Evolutionary conservation across 2,329 filamentous ascomycete species (phyloP).

Genomic region (Aureobasidium sp.): DNA sequence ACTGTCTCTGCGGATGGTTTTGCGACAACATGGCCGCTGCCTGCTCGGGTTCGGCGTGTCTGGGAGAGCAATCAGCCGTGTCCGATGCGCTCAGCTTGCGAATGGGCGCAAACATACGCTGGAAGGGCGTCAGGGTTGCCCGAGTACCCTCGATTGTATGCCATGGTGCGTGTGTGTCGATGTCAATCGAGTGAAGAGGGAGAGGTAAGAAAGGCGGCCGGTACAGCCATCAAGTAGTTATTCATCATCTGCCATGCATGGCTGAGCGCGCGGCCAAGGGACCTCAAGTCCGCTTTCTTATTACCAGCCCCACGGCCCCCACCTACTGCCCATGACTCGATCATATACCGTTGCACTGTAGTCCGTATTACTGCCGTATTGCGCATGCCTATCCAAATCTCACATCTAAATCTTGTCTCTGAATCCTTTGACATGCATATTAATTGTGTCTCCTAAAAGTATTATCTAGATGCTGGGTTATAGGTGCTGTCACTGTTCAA

Average conservation of each 20-base stretch:
- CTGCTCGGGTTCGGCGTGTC: slow-evolving; percentile 66
- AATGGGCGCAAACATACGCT: slow-evolving; percentile 50
- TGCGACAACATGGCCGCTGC: slow-evolving; percentile 34
- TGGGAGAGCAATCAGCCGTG: slow-evolving; percentile 24
- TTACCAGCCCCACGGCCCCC: not conserved
- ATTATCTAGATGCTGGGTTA: not conserved
- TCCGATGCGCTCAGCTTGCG: not conserved
- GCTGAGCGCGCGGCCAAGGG: slow-evolving; percentile 2
- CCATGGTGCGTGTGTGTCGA: slow-evolving; percentile 50
- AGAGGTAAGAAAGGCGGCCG: not conserved
- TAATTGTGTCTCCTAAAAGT: not conserved
- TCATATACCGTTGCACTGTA: not conserved
- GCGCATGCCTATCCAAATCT: not conserved
- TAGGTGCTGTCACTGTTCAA: not conserved
- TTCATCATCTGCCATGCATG: slow-evolving; percentile 3
- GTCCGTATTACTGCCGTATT: not conserved
- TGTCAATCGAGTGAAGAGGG: not conserved
- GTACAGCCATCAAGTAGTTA: not conserved
- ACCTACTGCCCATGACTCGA: not conserved
- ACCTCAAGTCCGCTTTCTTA: not conserved
- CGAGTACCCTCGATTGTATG: slow-evolving; percentile 76
- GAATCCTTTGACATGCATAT: not conserved
- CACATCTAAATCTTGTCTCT: not conserved
- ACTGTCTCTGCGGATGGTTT: slow-evolving; percentile 16
- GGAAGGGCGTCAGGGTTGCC: slow-evolving; percentile 85